Evolutionary conservation across 129 eudicot genomes (phyloP), one percentile per base, ranked within the genome.

Genomic region (Lonicera japonica): DNA sequence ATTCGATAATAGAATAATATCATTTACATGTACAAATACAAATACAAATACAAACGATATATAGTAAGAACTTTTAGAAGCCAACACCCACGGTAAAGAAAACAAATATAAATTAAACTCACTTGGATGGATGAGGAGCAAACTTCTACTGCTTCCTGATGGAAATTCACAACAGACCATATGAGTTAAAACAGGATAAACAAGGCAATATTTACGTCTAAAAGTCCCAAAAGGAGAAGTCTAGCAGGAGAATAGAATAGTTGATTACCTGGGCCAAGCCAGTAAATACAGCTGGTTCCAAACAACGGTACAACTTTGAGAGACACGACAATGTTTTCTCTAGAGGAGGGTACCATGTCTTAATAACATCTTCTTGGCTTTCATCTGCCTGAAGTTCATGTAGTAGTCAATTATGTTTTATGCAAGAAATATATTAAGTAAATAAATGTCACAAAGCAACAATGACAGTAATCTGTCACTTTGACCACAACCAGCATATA

Each of bases 111-210:
- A 29, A 29, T 29, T 40, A 34, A 52, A 75, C 95, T 83, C 71
- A 92, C 95, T 78, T 92, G 98, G 69, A 92, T 85, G 59, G 96
- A 92, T 54, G 72, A 56, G 25, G 98, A 77, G 80, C 98, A 92
- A 60, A 92, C 75, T 77, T 92, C 98, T 61, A 92, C 98, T 17
- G 98, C 98, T 72, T 92, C 98, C 98, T 92, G 83, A 29, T 63
- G 51, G 20, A 62, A 18, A 59, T 14, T 63, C 29, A 10, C 52
- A 65, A 71, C 48, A 75, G 64, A 47, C 69, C 34, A 25, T 29
- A 58, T 19, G 5, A 54, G 46, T 36, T 39, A 54, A 41, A 29
- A 40, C 51, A 29, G 21, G 43, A 21, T 54, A 54, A 29, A 69
- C 0, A 6, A 56, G 15, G 61, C 21, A 11, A 45, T 51, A 25